Base-by-base conservation (phyloP, 345 rosid species). In the Cardamine chenopodiifolia region DNA sequence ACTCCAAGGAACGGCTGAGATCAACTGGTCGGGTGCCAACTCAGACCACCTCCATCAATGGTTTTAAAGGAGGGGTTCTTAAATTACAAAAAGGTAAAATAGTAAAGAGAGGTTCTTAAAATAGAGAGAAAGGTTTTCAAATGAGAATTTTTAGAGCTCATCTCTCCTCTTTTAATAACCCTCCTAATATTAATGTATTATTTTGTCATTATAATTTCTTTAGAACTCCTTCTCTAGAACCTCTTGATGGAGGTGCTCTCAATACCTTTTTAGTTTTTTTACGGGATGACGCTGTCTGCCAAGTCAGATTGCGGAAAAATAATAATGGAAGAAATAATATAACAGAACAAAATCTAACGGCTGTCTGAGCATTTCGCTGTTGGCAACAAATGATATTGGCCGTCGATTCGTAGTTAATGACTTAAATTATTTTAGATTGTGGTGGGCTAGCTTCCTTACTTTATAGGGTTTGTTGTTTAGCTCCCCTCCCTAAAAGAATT, bases 11-110 rank as follows among this genome's bases (percentile, higher is more conserved):
- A 82, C 85, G 90, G 85, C 7, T 25, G 31, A 61, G 44, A 84
- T 78, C 26, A 15, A 67, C 54, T 64, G 70, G 80, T 84, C 74
- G 74, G 87, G 85, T 85, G 91, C 97, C 91, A 87, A 82, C 83
- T 86, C n/a, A n/a, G n/a, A n/a, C n/a, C n/a, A n/a, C n/a, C n/a
- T n/a, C n/a, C n/a, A n/a, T n/a, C n/a, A n/a, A n/a, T n/a, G n/a
- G n/a, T n/a, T n/a, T n/a, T n/a, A n/a, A n/a, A n/a, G n/a, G n/a
- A n/a, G n/a, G n/a, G n/a, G n/a, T n/a, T n/a, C n/a, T n/a, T n/a
- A n/a, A n/a, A n/a, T n/a, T n/a, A n/a, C n/a, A n/a, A n/a, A n/a
- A n/a, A n/a, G n/a, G n/a, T n/a, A n/a, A n/a, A n/a, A n/a, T n/a
- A n/a, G n/a, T n/a, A n/a, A n/a, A n/a, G n/a, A n/a, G n/a, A n/a